A percentile compares a stretch with the other conserved stretches of the same genome.
Conservation (phyloP, 495 filamentous ascomycete species). For the Xylaria telfairii region DNA sequence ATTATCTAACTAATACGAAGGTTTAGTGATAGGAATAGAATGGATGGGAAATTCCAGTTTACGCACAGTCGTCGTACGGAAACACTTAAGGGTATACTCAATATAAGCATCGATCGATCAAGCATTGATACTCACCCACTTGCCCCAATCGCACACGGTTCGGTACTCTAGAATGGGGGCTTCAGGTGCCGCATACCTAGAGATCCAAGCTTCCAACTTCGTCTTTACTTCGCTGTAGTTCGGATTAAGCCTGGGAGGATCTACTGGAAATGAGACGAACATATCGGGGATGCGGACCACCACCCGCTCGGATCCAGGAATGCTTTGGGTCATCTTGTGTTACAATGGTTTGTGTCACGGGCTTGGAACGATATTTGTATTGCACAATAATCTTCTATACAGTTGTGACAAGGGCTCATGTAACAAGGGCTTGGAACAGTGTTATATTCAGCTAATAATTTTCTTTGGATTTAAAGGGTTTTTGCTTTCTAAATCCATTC, state of each 20-base stretch:
- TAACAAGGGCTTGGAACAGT: too few relatives aligned
- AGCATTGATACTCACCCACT: conserved; percentile 37
- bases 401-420: too few relatives aligned
- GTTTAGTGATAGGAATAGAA: background rate
- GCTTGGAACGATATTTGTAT: too few relatives aligned
- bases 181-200: conserved; percentile 27
- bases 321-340: conserved; percentile 15
- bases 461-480: too few relatives aligned
- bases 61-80: conserved; percentile 15
- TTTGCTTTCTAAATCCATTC: too few relatives aligned
- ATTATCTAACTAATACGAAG: conserved; percentile 41
- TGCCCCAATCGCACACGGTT: conserved; percentile 43
- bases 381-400: too few relatives aligned
- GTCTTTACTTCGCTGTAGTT: conserved; percentile 37
- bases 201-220: conserved; percentile 18
- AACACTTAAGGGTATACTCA: conserved; percentile 2
- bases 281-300: conserved; percentile 41
- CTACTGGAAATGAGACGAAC: conserved; percentile 43
- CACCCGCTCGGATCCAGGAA: conserved; percentile 24
- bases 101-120: background rate
- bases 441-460: too few relatives aligned
- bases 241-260: conserved; percentile 34
- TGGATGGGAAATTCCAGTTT: background rate
- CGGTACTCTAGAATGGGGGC: conserved; percentile 33
- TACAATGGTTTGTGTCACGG: too few relatives aligned